These are phyloP conservation scores for Neurospora sp. DNA, from an alignment of 2,329 filamentous ascomycete species.

Conservation along the genomic window DNA sequence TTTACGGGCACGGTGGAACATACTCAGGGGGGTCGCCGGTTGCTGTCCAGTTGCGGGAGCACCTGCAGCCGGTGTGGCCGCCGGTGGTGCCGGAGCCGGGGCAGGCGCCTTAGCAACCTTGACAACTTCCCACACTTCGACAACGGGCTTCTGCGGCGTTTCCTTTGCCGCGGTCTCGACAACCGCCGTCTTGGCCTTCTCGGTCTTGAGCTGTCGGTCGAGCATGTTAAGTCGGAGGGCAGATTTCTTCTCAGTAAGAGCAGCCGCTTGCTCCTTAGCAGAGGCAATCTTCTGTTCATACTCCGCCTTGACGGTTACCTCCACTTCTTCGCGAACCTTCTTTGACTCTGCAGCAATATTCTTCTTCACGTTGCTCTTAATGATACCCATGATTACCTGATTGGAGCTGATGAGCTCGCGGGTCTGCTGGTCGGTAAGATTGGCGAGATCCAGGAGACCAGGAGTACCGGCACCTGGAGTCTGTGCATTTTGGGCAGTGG, in stretches of 20 bases:
- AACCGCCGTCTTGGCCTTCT: conserved; percentile 63
- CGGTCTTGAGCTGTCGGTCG: conserved; percentile 55
- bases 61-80: conserved; percentile 2
- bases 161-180: conserved; percentile 76
- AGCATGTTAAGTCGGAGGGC: conserved; percentile 69
- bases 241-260: conserved; percentile 66
- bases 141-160: conserved; percentile 74
- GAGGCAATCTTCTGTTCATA: conserved; percentile 43
- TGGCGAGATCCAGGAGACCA: conserved; percentile 32
- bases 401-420: conserved; percentile 49
- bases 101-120: conserved; percentile 47
- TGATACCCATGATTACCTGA: conserved; percentile 46
- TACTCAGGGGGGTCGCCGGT: background rate
- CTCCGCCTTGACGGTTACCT: conserved; percentile 36
- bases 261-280: conserved; percentile 54
- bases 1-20: background rate
- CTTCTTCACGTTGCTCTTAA: conserved; percentile 56
- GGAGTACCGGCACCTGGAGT: conserved; percentile 27
- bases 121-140: conserved; percentile 77
- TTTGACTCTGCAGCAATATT: conserved; percentile 58
- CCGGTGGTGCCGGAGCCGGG: conserved; percentile 6
- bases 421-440: conserved; percentile 44
- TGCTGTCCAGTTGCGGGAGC: background rate
- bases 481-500: conserved; percentile 20
- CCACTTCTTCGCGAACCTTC: conserved; percentile 46